phyloP scores from a whole-genome alignment of 805 yeast species.

The Yueomyces sinensis region DNA sequence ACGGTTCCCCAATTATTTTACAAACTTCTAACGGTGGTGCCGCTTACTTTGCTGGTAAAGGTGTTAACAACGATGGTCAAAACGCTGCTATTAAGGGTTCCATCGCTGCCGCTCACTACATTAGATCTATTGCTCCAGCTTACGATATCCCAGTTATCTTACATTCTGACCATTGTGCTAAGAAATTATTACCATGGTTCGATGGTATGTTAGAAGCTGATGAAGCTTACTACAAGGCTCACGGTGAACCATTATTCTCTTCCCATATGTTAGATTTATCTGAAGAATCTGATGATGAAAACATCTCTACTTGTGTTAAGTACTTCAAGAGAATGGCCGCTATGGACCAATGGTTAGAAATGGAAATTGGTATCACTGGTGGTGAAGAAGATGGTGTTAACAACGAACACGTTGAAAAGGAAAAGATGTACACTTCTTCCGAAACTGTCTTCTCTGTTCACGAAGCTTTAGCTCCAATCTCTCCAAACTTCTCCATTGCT shows the following conservation, averaged over 20 bases:
- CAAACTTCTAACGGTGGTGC: slow-evolving; percentile 99
- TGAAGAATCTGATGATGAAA: slow-evolving; percentile 92
- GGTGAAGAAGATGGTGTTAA: slow-evolving; percentile 99
- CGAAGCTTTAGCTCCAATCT: slow-evolving; percentile 79
- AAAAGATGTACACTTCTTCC: slow-evolving; percentile 83
- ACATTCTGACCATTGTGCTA: slow-evolving; percentile 99
- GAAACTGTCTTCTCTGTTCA: slow-evolving; percentile 88
- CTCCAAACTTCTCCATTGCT: slow-evolving; percentile 98
- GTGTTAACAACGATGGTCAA: slow-evolving; percentile 88
- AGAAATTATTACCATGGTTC: slow-evolving; percentile 95
- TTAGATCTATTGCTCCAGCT: slow-evolving; percentile 90
- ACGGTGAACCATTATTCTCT: slow-evolving; percentile 94
- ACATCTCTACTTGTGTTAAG: slow-evolving; percentile 86
- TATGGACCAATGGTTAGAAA: slow-evolving; percentile 95
- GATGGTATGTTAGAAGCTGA: slow-evolving; percentile 97
- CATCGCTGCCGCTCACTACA: slow-evolving; percentile 95
- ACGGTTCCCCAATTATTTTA: slow-evolving; percentile 85
- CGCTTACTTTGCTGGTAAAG: slow-evolving; percentile 99
- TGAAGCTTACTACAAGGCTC: slow-evolving; percentile 73
- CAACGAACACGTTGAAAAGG: slow-evolving; percentile 86
- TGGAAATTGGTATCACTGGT: slow-evolving; percentile 99
- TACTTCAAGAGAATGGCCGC: slow-evolving; percentile 91
- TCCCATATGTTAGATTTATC: slow-evolving; percentile 98
- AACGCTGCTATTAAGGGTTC: slow-evolving; percentile 89
- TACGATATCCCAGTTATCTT: slow-evolving; percentile 94